Evolutionary conservation across 208 protist genomes (phyloP), one percentile per base, ranked within the genome.

Genomic region (Leishmania tarentolae): DNA sequence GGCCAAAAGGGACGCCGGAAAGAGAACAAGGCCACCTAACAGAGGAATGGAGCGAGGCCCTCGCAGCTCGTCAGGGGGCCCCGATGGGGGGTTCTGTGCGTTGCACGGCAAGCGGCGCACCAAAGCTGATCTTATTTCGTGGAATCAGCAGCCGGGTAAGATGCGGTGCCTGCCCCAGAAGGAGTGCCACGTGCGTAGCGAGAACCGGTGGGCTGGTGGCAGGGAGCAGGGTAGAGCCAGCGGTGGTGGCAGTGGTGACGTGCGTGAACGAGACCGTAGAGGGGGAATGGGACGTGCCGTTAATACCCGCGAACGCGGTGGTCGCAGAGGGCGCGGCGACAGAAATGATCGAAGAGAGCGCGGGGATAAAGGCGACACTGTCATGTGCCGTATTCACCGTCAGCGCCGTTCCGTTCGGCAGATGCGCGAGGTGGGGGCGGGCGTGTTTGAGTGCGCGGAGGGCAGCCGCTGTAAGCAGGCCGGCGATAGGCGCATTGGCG

Each of bases 391-490:
- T 77, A 40, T 93, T 68, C 94, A 97, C 76, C 88, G 91, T 56
- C 87, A 89, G 31, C 82, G 87, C 9, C 92, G 94, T 70, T 91
- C 90, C 44, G 69, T 87, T 35, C 31, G 83, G 69, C 87, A 93
- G 40, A 95, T 96, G 94, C 84, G 87, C n/a, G 87, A 96, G 81
- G 91, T 96, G 28, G 87, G 87, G 44, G 75, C 78, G 8, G 92
- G 90, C 1, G 86, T 94, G 79, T 97, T 87, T 84, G 89, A 95
- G 84, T 97, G 94, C 74, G 52, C 90, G 50, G 87, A 89, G 31
- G 86, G 90, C 37, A 83, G 53, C 65, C 82, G 82, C 2, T 85
- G 82, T 75, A 75, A 79, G 56, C 84, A 87, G 76, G 42, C 71
- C 28, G 50, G 66, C 8, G 80, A 81, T 42, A 66, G 76, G 37